Evolutionary conservation across 805 yeast species (phyloP).

Genomic region (Metschnikowia amazonensis): DNA sequence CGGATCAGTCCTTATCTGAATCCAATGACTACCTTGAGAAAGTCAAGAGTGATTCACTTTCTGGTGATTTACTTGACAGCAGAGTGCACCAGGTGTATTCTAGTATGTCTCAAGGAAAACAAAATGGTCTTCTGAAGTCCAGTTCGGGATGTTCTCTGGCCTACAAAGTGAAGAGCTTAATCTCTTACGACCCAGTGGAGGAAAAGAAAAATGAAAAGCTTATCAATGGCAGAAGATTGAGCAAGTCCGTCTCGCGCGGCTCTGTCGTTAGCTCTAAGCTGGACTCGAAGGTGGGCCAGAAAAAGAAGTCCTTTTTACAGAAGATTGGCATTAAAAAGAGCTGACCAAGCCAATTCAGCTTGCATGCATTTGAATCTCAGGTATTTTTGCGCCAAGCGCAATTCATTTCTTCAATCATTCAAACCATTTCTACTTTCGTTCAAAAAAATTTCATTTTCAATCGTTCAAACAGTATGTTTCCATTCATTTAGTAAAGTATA

Average conservation of each 20-base stretch:
- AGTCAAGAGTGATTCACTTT: slow-evolving; percentile 12
- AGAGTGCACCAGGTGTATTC: slow-evolving; percentile 36
- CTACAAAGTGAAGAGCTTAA: slow-evolving; percentile 40
- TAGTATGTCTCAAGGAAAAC: slow-evolving; percentile 13
- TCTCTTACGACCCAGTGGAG: slow-evolving; percentile 33
- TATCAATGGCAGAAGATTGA: slow-evolving; percentile 15
- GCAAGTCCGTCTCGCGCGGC: slow-evolving; percentile 14
- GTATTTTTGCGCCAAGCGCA: neutral
- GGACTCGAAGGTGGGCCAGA: slow-evolving; percentile 9
- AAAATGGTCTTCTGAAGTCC: slow-evolving; percentile 10
- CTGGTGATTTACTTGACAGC: slow-evolving; percentile 19
- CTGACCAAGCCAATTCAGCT: neutral
- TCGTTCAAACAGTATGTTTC: no score
- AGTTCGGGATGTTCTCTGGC: slow-evolving; percentile 19
- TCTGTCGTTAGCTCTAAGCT: slow-evolving; percentile 9
- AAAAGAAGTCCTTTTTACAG: slow-evolving; percentile 23
- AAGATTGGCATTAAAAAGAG: slow-evolving; percentile 25
- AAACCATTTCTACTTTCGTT: neutral
- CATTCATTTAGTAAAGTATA: no score
- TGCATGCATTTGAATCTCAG: neutral
- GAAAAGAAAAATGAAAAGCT: slow-evolving; percentile 22
- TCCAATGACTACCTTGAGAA: slow-evolving; percentile 24
- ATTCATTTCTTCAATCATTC: neutral
- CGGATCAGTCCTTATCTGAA: slow-evolving; percentile 28
- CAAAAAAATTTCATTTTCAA: neutral